Evolutionary conservation across 2,329 filamentous ascomycete genomes (phyloP).

Genomic region (Davidsoniella australis): DNA sequence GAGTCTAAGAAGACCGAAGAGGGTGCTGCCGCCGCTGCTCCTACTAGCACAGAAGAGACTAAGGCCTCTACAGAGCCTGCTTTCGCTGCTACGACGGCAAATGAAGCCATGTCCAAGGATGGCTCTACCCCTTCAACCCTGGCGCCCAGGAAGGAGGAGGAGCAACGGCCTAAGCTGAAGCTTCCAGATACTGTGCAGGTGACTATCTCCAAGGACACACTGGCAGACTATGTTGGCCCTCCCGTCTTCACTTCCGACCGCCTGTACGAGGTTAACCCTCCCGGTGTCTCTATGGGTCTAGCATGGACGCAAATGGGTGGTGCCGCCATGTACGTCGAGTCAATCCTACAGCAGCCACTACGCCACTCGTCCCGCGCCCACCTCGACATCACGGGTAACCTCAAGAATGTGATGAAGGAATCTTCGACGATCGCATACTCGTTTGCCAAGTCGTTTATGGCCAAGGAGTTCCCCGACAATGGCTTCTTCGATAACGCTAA

Average conservation of each 20-base stretch:
- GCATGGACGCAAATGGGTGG: conserved; percentile 97
- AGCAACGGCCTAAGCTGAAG: conserved; percentile 57
- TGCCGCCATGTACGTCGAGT: conserved; percentile 91
- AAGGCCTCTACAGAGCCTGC: conserved; percentile 4
- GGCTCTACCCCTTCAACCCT: conserved; percentile 17
- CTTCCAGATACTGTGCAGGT: conserved; percentile 81
- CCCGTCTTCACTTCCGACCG: conserved; percentile 92
- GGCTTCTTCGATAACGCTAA: conserved; percentile 91
- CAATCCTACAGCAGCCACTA: conserved; percentile 75
- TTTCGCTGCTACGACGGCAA: conserved; percentile 6
- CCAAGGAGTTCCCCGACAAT: conserved; percentile 71
- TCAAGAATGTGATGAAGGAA: conserved; percentile 97
- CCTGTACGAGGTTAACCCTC: conserved; percentile 81
- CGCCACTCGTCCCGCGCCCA: conserved; percentile 56
- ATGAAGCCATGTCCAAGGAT: conserved; percentile 15
- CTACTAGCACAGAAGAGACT: conserved; percentile 13
- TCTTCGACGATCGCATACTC: conserved; percentile 90
- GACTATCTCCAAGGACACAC: conserved; percentile 68
- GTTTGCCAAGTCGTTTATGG: conserved; percentile 81
- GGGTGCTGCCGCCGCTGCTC: conserved; percentile 10
- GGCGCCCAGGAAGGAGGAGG: conserved; percentile 36
- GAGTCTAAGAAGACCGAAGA: conserved; percentile 22
- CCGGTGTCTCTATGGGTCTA: conserved; percentile 92
- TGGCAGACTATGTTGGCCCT: conserved; percentile 93
- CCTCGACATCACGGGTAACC: conserved; percentile 82